Base-by-base conservation (phyloP, 176 grass and related monocot genomes). In the maize (Zea mays) region DNA sequence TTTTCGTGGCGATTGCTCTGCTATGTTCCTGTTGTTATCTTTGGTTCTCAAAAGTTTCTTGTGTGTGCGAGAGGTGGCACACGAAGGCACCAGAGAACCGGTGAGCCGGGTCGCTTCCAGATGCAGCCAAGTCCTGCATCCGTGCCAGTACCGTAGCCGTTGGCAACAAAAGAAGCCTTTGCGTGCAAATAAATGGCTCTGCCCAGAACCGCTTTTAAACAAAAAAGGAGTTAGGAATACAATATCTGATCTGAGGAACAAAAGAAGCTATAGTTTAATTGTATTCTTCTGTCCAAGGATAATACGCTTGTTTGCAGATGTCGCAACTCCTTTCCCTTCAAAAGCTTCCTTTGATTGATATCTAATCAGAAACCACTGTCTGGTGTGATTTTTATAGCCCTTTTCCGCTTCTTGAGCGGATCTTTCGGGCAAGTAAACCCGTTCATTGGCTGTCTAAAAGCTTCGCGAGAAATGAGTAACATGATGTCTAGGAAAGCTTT, bases 281-380 rank as follows among this genome's bases (percentile, higher is more conserved):
- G 3, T 55, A 85, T n/a, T n/a, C n/a, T 20, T 21, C 9, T 78
- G 66, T 84, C 21, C 58, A 27, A 58, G 75, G 59, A 73, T 66
- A 35, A 66, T 79, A 65, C 52, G 39, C 8, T 58, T 79, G 59
- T 79, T 85, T 79, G 68, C 83, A 65, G 77, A 20, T 19, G 20
- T 72, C 34, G 47, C 67, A 46, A 55, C 58, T 65, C 42, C 15
- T 12, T 19, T 47, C 27, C 39, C 58, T n/a, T 15, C 57, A 37
- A 56, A 83, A 40, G 21, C 16, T 15, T 4, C 16, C 11, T 15
- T 38, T 79, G 47, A 39, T 67, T 44, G 20, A 33, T 68, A 56
- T 79, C 8, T 79, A 67, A 27, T 55, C n/a, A 10, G 47, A 64
- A 73, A 42, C 5, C 11, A 81, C 21, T 73, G 48, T 21, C 16